Conservation (phyloP, 768 basidiomycete species). For the Tricholoma saponaceum region DNA sequence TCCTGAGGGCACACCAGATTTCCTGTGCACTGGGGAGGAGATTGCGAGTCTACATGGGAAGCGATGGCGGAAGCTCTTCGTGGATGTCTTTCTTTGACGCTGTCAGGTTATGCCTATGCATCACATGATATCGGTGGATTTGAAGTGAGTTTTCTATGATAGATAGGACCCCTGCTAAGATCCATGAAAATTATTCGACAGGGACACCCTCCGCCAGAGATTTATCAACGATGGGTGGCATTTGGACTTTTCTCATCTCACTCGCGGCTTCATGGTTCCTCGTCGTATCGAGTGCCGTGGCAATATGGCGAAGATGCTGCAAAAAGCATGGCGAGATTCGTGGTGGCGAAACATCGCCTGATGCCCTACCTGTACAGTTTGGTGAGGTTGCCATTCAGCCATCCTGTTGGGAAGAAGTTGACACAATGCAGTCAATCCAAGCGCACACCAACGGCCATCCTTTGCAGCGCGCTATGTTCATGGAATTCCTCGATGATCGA, state of each 20-base stretch:
- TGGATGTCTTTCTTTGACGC: conserved; percentile 59
- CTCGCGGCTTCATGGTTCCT: conserved; percentile 68
- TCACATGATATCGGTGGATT: conserved; percentile 80
- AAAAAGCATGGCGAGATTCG: conserved; percentile 54
- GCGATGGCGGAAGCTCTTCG: conserved; percentile 76
- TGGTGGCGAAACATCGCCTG: conserved; percentile 62
- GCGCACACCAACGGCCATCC: conserved; percentile 51
- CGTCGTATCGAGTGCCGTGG: conserved; percentile 77
- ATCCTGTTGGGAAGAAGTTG: neutral
- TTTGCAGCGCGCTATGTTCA: conserved; percentile 60
- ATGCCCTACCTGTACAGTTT: conserved; percentile 71
- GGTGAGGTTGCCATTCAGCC: conserved; percentile 25
- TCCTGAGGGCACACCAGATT: conserved; percentile 22
- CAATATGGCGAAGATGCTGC: conserved; percentile 70
- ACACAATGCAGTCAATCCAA: conserved; percentile 40
- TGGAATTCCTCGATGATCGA: conserved; percentile 57
- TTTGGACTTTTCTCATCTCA: conserved; percentile 77
- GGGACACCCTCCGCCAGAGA: conserved; percentile 63
- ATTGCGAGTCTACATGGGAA: conserved; percentile 74
- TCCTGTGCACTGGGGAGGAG: conserved; percentile 64
- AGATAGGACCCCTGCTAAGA: neutral
- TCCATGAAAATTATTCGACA: conserved; percentile 15
- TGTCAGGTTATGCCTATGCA: conserved; percentile 68
- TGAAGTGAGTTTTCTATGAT: conserved; percentile 38
- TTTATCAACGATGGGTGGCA: conserved; percentile 75